Base-by-base conservation (phyloP, 768 basidiomycete species). In the Daedaleopsis nitida region DNA sequence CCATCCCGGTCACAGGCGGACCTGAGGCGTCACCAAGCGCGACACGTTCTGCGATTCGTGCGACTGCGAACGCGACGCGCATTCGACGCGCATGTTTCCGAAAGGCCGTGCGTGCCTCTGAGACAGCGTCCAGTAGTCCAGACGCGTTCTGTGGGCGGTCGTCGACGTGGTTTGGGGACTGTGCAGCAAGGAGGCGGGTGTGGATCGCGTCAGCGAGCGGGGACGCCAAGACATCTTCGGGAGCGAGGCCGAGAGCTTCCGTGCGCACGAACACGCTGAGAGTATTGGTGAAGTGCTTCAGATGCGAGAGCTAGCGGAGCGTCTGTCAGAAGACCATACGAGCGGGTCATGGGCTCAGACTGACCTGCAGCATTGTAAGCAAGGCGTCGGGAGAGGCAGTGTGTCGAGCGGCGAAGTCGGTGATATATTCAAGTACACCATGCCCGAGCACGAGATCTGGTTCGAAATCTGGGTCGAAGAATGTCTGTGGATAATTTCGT, bases 241-340 rank as follows among this genome's bases (percentile, higher is more conserved):
- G 21, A 21, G 14, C 32, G 38, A 14, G 23, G 11, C 65, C 68
- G 13, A 52, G 65, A 5, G 38, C 68, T 56, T 57, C 73, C 47
- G 74, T 64, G 23, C 71, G 70, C 8, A 76, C 69, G 16, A 87
- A 73, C 9, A 80, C 52, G 3, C 81, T 77, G 14, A 90, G 71
- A 0, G 86, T 85, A 24, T 89, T 83, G 27, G 80, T 79, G 64
- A 89, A 91, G 70, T 93, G 91, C 62, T 88, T 88, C 70, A 92
- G 71, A 68, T 91, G 78, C 0, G 78, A 77, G 2, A 92, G 74
- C 88, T 92, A 63, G 14, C 53, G 10, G 12, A 19, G 5, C 21
- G 7, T 11, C 24, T 23, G 14, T 24, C 4, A 49, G 23, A 23
- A 13, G 9, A 12, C 14, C 1, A 14, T 23, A 49, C 14, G 89